phyloP scores from a whole-genome alignment of 495 filamentous ascomycete genomes.

The Penicillium coprophilum region DNA sequence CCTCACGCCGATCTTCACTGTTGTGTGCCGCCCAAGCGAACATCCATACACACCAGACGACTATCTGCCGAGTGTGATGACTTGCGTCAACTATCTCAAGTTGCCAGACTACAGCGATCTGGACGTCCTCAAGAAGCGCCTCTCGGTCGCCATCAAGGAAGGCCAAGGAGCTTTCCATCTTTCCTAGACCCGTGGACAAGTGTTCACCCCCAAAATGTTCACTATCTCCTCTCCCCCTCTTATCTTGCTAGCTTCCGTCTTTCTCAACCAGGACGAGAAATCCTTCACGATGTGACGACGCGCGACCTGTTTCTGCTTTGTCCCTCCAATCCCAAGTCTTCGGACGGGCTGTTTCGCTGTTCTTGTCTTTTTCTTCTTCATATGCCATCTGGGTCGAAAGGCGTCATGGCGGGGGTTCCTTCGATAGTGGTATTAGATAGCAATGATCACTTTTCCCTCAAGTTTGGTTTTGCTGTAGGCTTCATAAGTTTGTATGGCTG shows the following conservation, averaged over 20 bases:
- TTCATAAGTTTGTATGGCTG: not conserved
- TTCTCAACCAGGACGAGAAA: constrained; percentile 6
- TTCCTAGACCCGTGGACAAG: constrained; percentile 52
- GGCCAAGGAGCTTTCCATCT: constrained; percentile 99
- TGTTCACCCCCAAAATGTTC: not conserved
- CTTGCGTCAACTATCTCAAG: constrained; percentile 99
- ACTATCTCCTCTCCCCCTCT: constrained; percentile 3
- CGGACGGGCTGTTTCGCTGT: constrained; percentile 23
- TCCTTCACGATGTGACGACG: constrained; percentile 26
- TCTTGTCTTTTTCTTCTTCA: constrained; percentile 10
- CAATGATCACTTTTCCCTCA: constrained; percentile 26
- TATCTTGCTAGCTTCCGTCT: constrained; percentile 1
- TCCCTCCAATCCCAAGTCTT: constrained; percentile 21
- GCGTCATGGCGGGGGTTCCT: constrained; percentile 22
- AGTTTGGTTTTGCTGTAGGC: not conserved
- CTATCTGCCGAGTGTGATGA: constrained; percentile 98
- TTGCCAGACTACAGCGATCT: constrained; percentile 90
- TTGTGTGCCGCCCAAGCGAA: constrained; percentile 97
- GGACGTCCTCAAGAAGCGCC: constrained; percentile 68
- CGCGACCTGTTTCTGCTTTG: constrained; percentile 21
- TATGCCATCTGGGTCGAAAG: constrained; percentile 23
- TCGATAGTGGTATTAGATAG: constrained; percentile 40
- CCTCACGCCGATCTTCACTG: constrained; percentile 96
- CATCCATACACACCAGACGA: constrained; percentile 93
- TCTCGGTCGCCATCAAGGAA: constrained; percentile 87